These are phyloP conservation scores for Stephania japonica DNA, from an alignment of 164 flowering plant genomes.

Conservation along the genomic window DNA sequence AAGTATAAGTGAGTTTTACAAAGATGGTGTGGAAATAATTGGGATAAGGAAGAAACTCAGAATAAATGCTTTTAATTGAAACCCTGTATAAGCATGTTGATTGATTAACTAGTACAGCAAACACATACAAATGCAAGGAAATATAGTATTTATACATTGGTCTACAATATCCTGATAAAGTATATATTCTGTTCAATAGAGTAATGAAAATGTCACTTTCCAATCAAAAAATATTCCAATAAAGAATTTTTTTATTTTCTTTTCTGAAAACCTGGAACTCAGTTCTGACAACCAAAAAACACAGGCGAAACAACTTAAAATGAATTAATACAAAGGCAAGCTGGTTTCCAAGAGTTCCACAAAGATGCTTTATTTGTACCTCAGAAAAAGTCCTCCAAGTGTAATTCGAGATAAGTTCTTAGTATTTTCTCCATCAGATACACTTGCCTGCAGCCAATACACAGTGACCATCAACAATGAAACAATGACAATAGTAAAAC, in stretches of 20 bases:
- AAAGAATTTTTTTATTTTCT: no score
- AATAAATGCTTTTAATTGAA: background rate
- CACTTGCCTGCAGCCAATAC: slow-evolving; percentile 56
- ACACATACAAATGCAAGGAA: background rate
- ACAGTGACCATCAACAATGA: slow-evolving; percentile 8
- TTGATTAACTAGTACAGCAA: background rate
- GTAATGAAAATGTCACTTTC: background rate
- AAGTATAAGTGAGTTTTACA: background rate
- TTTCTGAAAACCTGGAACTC: no score
- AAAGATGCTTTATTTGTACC: slow-evolving; percentile 32
- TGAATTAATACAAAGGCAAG: background rate
- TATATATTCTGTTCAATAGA: no score
- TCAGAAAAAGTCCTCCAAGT: slow-evolving; percentile 79
- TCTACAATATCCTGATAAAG: background rate
- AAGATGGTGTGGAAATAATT: background rate
- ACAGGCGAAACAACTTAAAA: background rate
- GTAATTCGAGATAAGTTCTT: slow-evolving; percentile 56
- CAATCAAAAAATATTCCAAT: background rate
- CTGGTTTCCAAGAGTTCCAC: background rate
- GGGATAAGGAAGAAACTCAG: background rate
- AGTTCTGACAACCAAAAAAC: background rate
- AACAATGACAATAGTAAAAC: background rate
- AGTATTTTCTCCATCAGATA: slow-evolving; percentile 68
- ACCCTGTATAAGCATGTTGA: background rate
- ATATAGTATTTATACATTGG: background rate